phyloP scores from a whole-genome alignment of 164 flowering plant genomes.

The Aristolochia contorta region DNA sequence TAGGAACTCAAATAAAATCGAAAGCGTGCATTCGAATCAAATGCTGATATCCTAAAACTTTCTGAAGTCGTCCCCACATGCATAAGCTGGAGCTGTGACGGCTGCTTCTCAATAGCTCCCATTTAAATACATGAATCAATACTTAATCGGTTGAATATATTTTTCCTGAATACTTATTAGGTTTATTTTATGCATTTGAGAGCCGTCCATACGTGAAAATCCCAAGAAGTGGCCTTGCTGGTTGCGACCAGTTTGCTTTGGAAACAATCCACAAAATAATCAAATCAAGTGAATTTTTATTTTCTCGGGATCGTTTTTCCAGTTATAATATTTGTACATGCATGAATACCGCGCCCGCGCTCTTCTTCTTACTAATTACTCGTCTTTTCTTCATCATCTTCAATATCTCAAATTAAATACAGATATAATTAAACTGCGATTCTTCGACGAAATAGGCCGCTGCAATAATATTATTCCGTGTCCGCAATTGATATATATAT shows the following conservation, averaged over 20 bases:
- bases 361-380: too few species aligned
- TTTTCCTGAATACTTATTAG: neutral
- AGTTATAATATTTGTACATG: slow-evolving; percentile 1
- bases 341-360: too few species aligned
- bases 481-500: too few species aligned
- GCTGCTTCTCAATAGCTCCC: slow-evolving; percentile 29
- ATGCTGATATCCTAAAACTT: neutral
- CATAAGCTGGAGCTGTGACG: slow-evolving; percentile 26
- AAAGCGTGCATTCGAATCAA: slow-evolving; percentile 26
- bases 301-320: slow-evolving; percentile 47
- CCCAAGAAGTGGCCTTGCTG: slow-evolving; percentile 33
- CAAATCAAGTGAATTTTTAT: slow-evolving; percentile 13
- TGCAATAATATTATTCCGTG: too few species aligned
- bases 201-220: slow-evolving; percentile 22
- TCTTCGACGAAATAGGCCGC: too few species aligned
- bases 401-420: too few species aligned
- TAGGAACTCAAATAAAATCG: neutral
- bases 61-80: slow-evolving; percentile 28
- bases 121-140: neutral
- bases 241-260: slow-evolving; percentile 30
- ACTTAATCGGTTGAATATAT: neutral
- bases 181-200: slow-evolving; percentile 5
- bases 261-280: slow-evolving; percentile 36
- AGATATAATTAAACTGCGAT: too few species aligned
- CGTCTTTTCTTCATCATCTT: too few species aligned